Conservation (phyloP, 129 eudicot species). For the Heracleum sosnowskyi region DNA sequence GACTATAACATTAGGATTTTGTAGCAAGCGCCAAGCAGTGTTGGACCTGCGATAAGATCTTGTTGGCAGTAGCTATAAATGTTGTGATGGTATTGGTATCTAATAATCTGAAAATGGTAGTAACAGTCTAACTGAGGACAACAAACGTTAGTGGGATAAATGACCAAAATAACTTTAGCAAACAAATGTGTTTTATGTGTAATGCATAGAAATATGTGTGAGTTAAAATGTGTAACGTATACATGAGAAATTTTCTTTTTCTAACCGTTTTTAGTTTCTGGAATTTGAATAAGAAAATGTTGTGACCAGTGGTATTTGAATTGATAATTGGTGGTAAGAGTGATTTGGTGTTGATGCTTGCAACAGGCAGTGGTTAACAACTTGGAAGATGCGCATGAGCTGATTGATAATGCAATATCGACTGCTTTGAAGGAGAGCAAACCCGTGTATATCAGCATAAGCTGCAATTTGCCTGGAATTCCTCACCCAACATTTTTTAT, state of each 20-base stretch:
- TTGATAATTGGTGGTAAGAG: not conserved
- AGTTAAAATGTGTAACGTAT: not conserved
- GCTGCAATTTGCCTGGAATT: slow-evolving; percentile 74
- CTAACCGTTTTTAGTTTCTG: too few relatives aligned
- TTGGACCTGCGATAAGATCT: not conserved
- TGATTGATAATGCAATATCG: slow-evolving; percentile 75
- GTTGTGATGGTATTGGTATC: not conserved
- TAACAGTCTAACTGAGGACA: not conserved
- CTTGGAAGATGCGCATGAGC: slow-evolving; percentile 88
- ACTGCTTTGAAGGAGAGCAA: slow-evolving; percentile 85
- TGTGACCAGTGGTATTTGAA: not conserved
- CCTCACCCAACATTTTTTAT: slow-evolving; percentile 64
- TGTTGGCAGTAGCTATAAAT: not conserved
- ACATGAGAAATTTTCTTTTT: too few relatives aligned
- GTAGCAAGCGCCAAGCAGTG: too few relatives aligned
- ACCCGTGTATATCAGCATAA: slow-evolving; percentile 74
- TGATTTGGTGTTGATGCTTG: not conserved
- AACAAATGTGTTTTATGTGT: not conserved
- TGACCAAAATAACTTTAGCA: not conserved
- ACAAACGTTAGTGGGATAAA: not conserved
- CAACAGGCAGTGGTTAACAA: slow-evolving; percentile 69
- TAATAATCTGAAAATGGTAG: not conserved
- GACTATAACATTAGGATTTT: too few relatives aligned
- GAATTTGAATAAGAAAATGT: not conserved
- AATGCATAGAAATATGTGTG: not conserved